These are phyloP conservation scores for Barbarea vulgaris DNA, from an alignment of 345 rosid species.

Conservation along the genomic window DNA sequence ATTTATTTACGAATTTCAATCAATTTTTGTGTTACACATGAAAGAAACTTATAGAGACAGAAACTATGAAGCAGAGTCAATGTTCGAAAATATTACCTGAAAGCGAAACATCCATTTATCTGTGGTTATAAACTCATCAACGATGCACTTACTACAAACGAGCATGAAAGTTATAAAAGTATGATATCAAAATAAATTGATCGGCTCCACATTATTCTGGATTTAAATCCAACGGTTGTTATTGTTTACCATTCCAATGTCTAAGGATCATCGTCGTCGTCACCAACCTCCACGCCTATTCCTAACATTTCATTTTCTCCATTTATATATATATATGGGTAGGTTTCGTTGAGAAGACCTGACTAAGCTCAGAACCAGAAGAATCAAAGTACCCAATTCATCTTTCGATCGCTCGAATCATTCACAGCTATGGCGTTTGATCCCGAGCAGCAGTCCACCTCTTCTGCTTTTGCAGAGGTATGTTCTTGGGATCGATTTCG, in stretches of 20 bases:
- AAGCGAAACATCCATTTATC: background rate
- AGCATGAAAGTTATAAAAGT: too few species aligned
- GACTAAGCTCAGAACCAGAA: background rate
- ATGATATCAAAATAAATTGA: background rate
- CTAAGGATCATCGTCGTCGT: constrained; percentile 22
- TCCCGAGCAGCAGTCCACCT: constrained; percentile 47
- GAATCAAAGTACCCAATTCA: background rate
- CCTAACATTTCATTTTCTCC: background rate
- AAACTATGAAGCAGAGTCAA: background rate
- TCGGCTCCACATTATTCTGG: background rate
- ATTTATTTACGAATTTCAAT: background rate
- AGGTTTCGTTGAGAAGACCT: background rate
- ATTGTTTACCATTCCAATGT: background rate
- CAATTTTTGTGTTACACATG: background rate
- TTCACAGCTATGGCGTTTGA: constrained; percentile 55
- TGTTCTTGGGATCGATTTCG: constrained; percentile 4
- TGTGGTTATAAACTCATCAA: background rate
- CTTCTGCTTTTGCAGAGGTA: constrained; percentile 42
- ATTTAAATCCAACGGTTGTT: constrained; percentile 27
- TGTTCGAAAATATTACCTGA: background rate
- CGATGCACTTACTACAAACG: background rate
- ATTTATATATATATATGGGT: background rate
- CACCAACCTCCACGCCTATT: constrained; percentile 31
- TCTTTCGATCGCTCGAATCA: background rate
- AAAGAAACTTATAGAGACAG: background rate